Percentiles rank a stretch among this genome's conserved stretches.
Conservation (phyloP, 176 grass and related monocot species). For the Cocos nucifera region DNA sequence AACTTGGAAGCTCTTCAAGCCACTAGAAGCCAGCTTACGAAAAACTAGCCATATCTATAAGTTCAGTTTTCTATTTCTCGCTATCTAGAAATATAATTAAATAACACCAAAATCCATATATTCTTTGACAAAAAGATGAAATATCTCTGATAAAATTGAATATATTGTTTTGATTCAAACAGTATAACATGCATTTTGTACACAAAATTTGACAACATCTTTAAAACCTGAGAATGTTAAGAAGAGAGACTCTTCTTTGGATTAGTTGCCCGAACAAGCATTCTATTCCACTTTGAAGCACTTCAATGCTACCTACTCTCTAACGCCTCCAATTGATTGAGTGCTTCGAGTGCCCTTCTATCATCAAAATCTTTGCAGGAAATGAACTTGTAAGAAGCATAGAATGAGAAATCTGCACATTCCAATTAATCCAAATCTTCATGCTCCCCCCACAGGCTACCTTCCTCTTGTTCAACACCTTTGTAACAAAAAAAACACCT, state of each 20-base stretch:
- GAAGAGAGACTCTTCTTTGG: slow-evolving; percentile 11
- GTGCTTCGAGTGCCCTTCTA: background rate
- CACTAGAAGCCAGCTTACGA: too few relatives aligned
- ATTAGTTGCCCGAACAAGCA: slow-evolving; percentile 15
- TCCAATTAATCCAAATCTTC: background rate
- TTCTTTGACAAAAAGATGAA: too few relatives aligned
- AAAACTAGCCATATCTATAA: too few relatives aligned
- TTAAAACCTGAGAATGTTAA: slow-evolving; percentile 6
- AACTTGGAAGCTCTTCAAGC: too few relatives aligned
- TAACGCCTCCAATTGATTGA: background rate
- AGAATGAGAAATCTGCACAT: background rate
- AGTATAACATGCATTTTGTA: too few relatives aligned
- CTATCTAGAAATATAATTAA: too few relatives aligned
- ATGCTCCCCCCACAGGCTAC: background rate
- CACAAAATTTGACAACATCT: too few relatives aligned
- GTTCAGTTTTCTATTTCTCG: too few relatives aligned
- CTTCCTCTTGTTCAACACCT: background rate
- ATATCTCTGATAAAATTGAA: too few relatives aligned
- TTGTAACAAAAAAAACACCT: background rate
- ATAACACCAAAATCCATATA: too few relatives aligned
- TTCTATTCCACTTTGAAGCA: background rate
- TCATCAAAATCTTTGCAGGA: background rate
- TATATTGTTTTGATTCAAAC: too few relatives aligned
- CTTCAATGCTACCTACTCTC: background rate
- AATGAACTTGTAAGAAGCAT: background rate